A percentile compares a stretch with the other conserved stretches of the same genome.
Evolutionary conservation across 441 rosid species (phyloP).

Genomic region (Eruca vesicaria): DNA sequence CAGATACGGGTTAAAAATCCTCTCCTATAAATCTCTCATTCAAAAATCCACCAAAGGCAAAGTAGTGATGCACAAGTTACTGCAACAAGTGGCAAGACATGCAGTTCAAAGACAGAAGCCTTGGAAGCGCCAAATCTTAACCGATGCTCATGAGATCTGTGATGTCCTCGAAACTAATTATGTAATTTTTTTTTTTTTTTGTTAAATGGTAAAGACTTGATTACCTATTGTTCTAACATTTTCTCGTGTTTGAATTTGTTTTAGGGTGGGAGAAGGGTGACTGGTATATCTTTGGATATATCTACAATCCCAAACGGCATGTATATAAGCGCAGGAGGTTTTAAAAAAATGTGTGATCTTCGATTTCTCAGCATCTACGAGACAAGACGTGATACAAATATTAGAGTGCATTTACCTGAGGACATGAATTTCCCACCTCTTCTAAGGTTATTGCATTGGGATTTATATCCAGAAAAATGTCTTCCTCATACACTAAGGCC

Average conservation of each 20-base stretch:
- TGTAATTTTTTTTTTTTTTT: background rate
- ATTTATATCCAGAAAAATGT: background rate
- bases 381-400: background rate
- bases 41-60: too few species aligned
- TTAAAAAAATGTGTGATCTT: background rate
- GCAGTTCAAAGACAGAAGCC: background rate
- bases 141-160: background rate
- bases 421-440: constrained; percentile 1
- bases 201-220: background rate
- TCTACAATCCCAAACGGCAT: background rate
- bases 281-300: constrained; percentile 2
- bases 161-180: background rate
- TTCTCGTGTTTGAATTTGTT: background rate
- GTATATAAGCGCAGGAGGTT: background rate
- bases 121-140: background rate
- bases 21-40: too few species aligned
- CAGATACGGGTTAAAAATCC: too few species aligned
- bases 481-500: background rate
- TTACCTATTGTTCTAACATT: background rate
- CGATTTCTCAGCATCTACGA: background rate
- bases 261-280: background rate
- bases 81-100: constrained; percentile 13
- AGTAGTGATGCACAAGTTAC: constrained; percentile 10
- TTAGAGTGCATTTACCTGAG: background rate
- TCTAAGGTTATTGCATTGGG: constrained; percentile 4